Percentiles rank a stretch among this genome's conserved stretches.
Conservation (phyloP, 2,329 filamentous ascomycete genomes). For the Ceratocystis alfenasii region DNA sequence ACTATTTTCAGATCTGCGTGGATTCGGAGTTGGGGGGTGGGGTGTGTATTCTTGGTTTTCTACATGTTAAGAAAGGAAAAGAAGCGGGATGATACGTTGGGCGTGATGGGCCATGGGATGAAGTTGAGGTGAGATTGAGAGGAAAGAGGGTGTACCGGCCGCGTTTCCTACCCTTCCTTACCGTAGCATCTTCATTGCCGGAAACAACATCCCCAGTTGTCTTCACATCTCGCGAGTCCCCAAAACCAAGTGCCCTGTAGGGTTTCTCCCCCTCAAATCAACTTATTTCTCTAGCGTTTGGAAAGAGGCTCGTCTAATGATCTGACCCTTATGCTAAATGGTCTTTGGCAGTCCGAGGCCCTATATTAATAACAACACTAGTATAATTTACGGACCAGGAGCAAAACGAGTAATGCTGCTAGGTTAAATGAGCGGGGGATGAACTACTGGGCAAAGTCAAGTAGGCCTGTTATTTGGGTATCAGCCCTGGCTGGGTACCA, state of each 20-base stretch:
- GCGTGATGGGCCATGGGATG: not conserved
- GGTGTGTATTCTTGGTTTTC: not conserved
- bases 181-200: not conserved
- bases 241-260: not conserved
- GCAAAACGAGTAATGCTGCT: not conserved
- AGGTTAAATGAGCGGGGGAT: not conserved
- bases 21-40: not conserved
- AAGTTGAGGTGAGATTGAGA: not conserved
- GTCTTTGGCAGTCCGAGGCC: not conserved
- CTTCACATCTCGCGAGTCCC: not conserved
- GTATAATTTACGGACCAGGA: not conserved
- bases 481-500: not conserved
- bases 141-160: not conserved
- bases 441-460: not conserved
- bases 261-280: not conserved
- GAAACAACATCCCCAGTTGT: not conserved
- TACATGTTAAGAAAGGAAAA: not conserved
- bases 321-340: not conserved
- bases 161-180: not conserved
- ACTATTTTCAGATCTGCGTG: not conserved
- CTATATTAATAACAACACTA: conserved; percentile 1
- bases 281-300: not conserved
- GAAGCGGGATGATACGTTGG: not conserved
- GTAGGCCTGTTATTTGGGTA: not conserved
- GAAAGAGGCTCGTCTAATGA: conserved; percentile 2